These are phyloP conservation scores for Catharanthus roseus DNA, from an alignment of 257 asterid genomes.

Conservation along the genomic window DNA sequence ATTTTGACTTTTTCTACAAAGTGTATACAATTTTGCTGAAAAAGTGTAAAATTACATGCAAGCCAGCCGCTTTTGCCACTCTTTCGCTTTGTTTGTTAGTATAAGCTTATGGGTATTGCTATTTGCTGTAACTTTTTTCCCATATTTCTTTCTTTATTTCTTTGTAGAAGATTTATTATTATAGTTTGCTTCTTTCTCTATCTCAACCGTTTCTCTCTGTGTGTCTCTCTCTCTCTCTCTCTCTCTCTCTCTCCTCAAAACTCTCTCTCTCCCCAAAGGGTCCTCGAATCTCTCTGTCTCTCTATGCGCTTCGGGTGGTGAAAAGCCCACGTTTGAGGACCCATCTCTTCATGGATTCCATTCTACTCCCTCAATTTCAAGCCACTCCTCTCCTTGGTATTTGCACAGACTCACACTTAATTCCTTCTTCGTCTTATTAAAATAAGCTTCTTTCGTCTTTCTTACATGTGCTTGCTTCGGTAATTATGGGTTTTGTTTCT, in stretches of 20 bases:
- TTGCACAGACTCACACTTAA: slow-evolving; percentile 4
- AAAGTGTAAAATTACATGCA: slow-evolving; percentile 16
- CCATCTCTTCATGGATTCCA: slow-evolving; percentile 54
- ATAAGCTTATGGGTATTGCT: background rate
- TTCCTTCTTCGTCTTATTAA: background rate
- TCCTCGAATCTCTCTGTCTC: slow-evolving; percentile 26
- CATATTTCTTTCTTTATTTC: too few species aligned
- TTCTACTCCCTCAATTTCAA: slow-evolving; percentile 20
- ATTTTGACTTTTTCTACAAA: background rate
- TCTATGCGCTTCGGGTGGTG: slow-evolving; percentile 48
- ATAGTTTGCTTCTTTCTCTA: slow-evolving; percentile 24
- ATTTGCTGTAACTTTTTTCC: background rate
- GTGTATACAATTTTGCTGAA: background rate
- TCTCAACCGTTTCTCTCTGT: slow-evolving; percentile 31
- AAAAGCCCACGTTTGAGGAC: slow-evolving; percentile 51
- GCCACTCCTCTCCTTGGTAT: slow-evolving; percentile 31
- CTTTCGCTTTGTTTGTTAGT: background rate
- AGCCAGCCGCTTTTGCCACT: slow-evolving; percentile 5
- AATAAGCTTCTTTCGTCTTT: too few species aligned
- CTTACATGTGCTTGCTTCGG: background rate
- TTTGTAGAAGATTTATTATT: too few species aligned
- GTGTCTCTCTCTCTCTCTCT: slow-evolving; percentile 14
- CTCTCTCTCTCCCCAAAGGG: slow-evolving; percentile 17
- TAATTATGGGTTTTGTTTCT: background rate
- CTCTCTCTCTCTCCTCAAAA: slow-evolving; percentile 22